Conservation (phyloP, 768 basidiomycete genomes). For the Austroboletus eburneus region DNA sequence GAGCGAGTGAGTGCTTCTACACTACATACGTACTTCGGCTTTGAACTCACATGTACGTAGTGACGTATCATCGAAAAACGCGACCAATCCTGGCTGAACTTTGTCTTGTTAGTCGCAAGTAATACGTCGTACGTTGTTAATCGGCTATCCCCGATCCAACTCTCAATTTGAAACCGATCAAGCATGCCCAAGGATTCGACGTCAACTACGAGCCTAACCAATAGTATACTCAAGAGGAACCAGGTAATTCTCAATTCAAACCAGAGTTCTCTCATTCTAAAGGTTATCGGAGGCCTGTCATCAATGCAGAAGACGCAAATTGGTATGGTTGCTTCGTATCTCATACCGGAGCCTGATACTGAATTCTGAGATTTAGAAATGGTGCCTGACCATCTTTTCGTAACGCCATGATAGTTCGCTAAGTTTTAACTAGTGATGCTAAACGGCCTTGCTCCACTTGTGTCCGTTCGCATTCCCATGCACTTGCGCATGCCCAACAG, state of each 20-base stretch:
- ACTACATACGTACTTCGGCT: no score
- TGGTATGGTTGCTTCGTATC: constrained; percentile 41
- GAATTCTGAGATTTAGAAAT: constrained; percentile 45
- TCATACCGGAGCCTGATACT: constrained; percentile 8
- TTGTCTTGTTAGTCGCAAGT: neutral
- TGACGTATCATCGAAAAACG: no score
- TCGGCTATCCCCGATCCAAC: neutral
- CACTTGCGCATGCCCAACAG: constrained; percentile 56
- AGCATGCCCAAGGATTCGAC: constrained; percentile 39
- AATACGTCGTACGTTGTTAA: neutral
- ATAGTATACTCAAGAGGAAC: constrained; percentile 20
- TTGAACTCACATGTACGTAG: no score
- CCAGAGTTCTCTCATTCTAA: neutral
- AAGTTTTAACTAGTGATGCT: constrained; percentile 50
- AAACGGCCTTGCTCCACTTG: constrained; percentile 77
- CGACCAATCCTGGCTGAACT: neutral
- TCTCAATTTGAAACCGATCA: neutral
- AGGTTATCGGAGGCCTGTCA: constrained; percentile 33
- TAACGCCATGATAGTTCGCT: constrained; percentile 1
- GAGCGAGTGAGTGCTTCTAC: no score
- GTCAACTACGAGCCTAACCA: constrained; percentile 2
- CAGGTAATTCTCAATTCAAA: constrained; percentile 16
- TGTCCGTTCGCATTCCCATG: constrained; percentile 69
- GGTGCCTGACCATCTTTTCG: constrained; percentile 34
- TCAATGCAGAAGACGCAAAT: constrained; percentile 69